These are phyloP conservation scores for Spathaspora boniae DNA, from an alignment of 805 yeast species.

Conservation along the genomic window DNA sequence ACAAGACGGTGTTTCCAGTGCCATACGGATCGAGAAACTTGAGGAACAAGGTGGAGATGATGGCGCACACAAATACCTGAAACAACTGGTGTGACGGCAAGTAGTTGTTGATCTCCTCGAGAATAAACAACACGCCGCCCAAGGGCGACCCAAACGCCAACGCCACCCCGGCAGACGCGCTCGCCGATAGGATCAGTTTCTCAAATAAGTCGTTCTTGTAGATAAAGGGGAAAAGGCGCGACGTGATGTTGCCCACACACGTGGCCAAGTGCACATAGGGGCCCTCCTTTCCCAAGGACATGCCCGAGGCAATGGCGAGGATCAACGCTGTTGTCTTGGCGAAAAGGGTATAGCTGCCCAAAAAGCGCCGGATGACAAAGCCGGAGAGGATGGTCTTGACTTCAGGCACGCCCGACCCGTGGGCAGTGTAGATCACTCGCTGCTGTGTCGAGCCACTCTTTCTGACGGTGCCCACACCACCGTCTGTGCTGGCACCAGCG, in stretches of 20 bases:
- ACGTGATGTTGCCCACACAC: constrained; percentile 53
- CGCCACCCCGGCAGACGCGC: constrained; percentile 59
- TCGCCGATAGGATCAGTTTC: constrained; percentile 52
- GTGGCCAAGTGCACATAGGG: constrained; percentile 61
- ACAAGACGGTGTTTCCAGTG: constrained; percentile 55
- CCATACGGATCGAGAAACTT: constrained; percentile 56
- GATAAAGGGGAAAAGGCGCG: constrained; percentile 45
- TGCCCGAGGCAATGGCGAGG: constrained; percentile 55
- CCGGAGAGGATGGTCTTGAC: constrained; percentile 60
- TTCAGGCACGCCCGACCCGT: constrained; percentile 62
- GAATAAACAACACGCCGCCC: constrained; percentile 54
- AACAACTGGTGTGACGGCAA: constrained; percentile 53
- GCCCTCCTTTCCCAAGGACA: constrained; percentile 58
- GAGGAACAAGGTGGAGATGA: constrained; percentile 48
- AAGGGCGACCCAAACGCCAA: constrained; percentile 59
- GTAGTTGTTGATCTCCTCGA: constrained; percentile 56
- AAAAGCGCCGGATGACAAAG: constrained; percentile 49
- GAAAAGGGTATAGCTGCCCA: constrained; percentile 50
- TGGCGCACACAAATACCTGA: constrained; percentile 54
- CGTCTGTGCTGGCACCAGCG: not conserved
- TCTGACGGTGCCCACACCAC: constrained; percentile 1
- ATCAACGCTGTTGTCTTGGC: constrained; percentile 47
- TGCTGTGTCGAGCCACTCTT: constrained; percentile 12
- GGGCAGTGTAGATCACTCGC: constrained; percentile 44
- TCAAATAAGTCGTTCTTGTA: constrained; percentile 46